Evolutionary conservation across 208 protist genomes (phyloP), one percentile per base, ranked within the genome.

Genomic region (Leishmania lainsoni): DNA sequence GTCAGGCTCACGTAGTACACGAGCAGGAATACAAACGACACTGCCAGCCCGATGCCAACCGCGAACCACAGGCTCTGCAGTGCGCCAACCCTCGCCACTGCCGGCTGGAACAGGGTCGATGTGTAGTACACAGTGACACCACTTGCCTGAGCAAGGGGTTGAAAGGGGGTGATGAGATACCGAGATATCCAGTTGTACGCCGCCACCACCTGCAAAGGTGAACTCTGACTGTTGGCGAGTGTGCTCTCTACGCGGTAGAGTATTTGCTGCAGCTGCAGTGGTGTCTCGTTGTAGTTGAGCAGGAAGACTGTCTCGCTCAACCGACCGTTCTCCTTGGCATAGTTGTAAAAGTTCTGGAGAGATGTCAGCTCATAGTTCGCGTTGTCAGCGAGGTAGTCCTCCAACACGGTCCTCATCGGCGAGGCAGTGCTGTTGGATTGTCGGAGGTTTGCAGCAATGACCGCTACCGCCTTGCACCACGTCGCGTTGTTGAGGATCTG

Each of bases 11-110:
- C 86, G 61, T 81, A 90, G 82, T 86, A 84, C 54, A 83, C 80
- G 29, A 88, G 63, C 52, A 92, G 61, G 17, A 87, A 75, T n/a
- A 81, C 81, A 70, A 89, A 87, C 49, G 72, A 78, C 52, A 87
- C 81, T 26, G 78, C 83, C 5, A 90, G 51, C n/a, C 89, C 89
- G 49, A 92, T 89, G 79, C 81, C 85, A 22, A 87, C 84, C 39
- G 82, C 72, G 54, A 92, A 88, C 89, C 79, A 89, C 45, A 92
- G 85, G 66, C 84, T 89, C 77, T 81, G 79, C 65, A 71, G 48
- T 32, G 89, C 85, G 14, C 87, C 83, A 17, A 80, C 78, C 58
- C 26, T 61, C 71, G 81, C 81, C 49, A 81, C 68, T 16, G 89
- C 86, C 5, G 75, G 45, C 69, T 83, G 66, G 39, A 91, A 83